phyloP scores from a whole-genome alignment of 1,139 yeast genomes.

The Hansenula lynferdii region DNA sequence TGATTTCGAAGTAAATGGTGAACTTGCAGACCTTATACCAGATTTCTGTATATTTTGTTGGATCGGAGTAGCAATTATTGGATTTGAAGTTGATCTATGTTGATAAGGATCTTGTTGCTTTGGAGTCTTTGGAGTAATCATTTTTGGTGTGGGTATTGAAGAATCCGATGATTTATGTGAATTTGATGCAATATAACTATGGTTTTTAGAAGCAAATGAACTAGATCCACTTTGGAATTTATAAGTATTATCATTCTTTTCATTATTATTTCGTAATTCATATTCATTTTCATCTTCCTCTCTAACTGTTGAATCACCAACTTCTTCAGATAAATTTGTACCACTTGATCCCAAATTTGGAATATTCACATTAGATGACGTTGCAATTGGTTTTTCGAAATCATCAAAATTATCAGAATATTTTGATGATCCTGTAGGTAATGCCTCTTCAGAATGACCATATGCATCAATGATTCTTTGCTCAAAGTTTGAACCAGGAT shows the following conservation, averaged over 20 bases:
- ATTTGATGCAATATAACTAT: slow-evolving; percentile 4
- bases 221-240: background rate
- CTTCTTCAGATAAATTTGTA: slow-evolving; percentile 16
- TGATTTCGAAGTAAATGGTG: slow-evolving; percentile 15
- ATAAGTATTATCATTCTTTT: background rate
- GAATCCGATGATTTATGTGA: slow-evolving; percentile 9
- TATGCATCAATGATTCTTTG: slow-evolving; percentile 18
- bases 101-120: slow-evolving; percentile 5
- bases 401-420: background rate
- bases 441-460: slow-evolving; percentile 14
- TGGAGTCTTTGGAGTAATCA: slow-evolving; percentile 9
- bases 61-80: slow-evolving; percentile 11
- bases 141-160: slow-evolving; percentile 10
- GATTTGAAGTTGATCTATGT: slow-evolving; percentile 17
- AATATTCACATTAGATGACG: slow-evolving; percentile 22
- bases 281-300: slow-evolving; percentile 13
- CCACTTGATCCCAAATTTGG: slow-evolving; percentile 17
- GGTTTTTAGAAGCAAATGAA: slow-evolving; percentile 4
- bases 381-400: slow-evolving; percentile 22
- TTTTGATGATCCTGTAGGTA: slow-evolving; percentile 4
- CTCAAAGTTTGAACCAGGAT: slow-evolving; percentile 19
- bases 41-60: slow-evolving; percentile 15
- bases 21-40: slow-evolving; percentile 16
- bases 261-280: background rate
- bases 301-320: slow-evolving; percentile 17